Evolutionary conservation across 768 basidiomycete genomes (phyloP).

Genomic region (Auricularia cornea): DNA sequence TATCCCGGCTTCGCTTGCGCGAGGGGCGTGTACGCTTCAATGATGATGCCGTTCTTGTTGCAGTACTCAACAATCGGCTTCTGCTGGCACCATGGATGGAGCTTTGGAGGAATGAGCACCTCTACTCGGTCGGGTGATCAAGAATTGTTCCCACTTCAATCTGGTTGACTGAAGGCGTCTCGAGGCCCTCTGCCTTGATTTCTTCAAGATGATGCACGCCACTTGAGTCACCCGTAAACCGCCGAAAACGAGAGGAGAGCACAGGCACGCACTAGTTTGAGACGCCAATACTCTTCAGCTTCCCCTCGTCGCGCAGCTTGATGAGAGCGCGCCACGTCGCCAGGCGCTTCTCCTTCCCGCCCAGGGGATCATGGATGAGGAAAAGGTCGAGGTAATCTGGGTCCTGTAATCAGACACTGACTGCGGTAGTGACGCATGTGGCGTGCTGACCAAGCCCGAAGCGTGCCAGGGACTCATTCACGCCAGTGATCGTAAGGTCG

Average conservation of each 20-base stretch:
- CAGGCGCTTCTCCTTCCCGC: constrained; percentile 17
- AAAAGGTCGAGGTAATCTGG: constrained; percentile 24
- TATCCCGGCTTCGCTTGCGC: constrained; percentile 14
- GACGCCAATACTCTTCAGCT: constrained; percentile 17
- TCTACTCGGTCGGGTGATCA: background rate
- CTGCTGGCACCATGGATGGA: constrained; percentile 32
- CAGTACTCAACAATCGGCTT: constrained; percentile 28
- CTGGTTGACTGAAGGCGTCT: constrained; percentile 17
- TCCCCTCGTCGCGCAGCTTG: constrained; percentile 13
- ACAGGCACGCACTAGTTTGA: constrained; percentile 12
- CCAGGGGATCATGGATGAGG: constrained; percentile 22
- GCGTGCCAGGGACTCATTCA: constrained; percentile 14
- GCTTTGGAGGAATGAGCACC: background rate
- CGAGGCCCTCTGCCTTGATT: constrained; percentile 12
- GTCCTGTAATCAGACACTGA: background rate
- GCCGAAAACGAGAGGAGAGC: background rate
- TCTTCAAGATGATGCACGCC: constrained; percentile 15
- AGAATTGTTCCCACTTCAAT: constrained; percentile 13
- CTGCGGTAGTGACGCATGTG: too few species aligned
- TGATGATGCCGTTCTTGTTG: constrained; percentile 21
- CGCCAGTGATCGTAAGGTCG: constrained; percentile 8
- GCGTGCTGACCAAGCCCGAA: constrained; percentile 12
- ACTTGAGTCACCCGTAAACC: background rate
- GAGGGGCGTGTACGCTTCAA: constrained; percentile 34
- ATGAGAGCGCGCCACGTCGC: constrained; percentile 19